Evolutionary conservation across 768 basidiomycete species (phyloP).

Genomic region (Rubroboletus satanas): DNA sequence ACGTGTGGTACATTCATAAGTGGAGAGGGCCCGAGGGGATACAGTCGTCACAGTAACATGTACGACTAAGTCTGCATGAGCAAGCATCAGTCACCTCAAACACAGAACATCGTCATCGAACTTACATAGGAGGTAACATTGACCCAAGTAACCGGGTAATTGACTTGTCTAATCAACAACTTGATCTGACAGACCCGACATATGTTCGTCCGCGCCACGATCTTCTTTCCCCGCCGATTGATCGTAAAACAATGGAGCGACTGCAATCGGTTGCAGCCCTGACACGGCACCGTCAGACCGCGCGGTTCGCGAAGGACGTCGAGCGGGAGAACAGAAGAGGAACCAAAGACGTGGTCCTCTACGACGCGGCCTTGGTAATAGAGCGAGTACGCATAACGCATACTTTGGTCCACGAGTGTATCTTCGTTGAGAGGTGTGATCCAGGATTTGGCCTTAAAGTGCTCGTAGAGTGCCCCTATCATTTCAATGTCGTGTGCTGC

Average conservation of each 20-base stretch:
- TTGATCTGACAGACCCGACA: slow-evolving; percentile 33
- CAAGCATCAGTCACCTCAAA: slow-evolving; percentile 3
- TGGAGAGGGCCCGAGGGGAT: no score
- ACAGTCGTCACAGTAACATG: not conserved
- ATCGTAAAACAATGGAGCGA: slow-evolving; percentile 28
- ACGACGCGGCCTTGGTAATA: slow-evolving; percentile 27
- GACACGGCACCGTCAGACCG: slow-evolving; percentile 22
- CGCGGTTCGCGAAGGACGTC: slow-evolving; percentile 26
- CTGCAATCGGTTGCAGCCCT: slow-evolving; percentile 27
- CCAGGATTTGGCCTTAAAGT: slow-evolving; percentile 29
- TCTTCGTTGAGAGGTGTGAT: slow-evolving; percentile 17
- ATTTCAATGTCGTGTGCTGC: slow-evolving; percentile 42
- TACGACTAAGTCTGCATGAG: slow-evolving; percentile 5
- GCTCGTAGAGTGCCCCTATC: slow-evolving; percentile 34
- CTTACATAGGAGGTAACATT: slow-evolving; percentile 15
- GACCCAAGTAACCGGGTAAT: slow-evolving; percentile 23
- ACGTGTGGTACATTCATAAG: not conserved
- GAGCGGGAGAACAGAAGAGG: slow-evolving; percentile 22
- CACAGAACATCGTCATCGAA: not conserved
- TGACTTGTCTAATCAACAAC: slow-evolving; percentile 23
- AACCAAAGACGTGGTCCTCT: slow-evolving; percentile 24
- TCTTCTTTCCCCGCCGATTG: slow-evolving; percentile 10
- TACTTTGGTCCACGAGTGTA: slow-evolving; percentile 22
- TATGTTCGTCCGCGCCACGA: slow-evolving; percentile 22
- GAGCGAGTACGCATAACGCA: slow-evolving; percentile 28